Evolutionary conservation across 2,329 filamentous ascomycete genomes (phyloP), one percentile per base, ranked within the genome.

Genomic region (Emergomyces pasteurianus): DNA sequence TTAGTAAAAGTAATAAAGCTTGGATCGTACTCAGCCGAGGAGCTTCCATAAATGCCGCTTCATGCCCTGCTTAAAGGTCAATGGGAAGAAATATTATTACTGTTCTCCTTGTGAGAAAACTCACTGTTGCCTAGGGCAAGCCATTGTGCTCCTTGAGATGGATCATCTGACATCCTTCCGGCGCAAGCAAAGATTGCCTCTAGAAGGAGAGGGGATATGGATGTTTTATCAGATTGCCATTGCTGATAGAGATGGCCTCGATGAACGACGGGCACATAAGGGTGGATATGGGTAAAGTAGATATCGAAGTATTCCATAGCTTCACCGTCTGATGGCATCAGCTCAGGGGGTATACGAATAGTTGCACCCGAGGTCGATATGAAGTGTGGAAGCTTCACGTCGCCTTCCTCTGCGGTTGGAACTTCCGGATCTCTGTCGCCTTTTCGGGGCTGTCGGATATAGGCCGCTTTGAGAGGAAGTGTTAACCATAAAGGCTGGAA

Each of bases 131-230:
- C 92, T 64, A 97, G 81, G 36, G 90, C 90, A 56, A 97, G 83
- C 94, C 94, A 97, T 73, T 94, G 91, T 66, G 92, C 88, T 12
- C 90, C 91, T 73, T 94, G 86, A 0, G 87, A 83, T 4, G 89
- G 87, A 65, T 95, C 89, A 65, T 94, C 90, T 0, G 91, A 86
- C 63, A 96, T 81, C 40, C 90, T 83, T 12, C 58, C 58, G 3
- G 90, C 87, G 70, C 95, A 94, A 14, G 92, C 90, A 73, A 97
- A 95, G 21, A 97, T 85, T 7, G 90, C 90, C 73, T 96, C 92
- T 0, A 97, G 78, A 61, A 97, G 81, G 38, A 97, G 78, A 0
- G 92, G 92, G 0, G 94, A 96, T 36, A 97, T 91, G 0, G 88
- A 84, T n/a, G 87, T 83, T 62, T 89, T 83, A 63, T 91, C 87